Base-by-base conservation (phyloP, 164 flowering plant genomes). In the Chloranthus sessilifolius region DNA sequence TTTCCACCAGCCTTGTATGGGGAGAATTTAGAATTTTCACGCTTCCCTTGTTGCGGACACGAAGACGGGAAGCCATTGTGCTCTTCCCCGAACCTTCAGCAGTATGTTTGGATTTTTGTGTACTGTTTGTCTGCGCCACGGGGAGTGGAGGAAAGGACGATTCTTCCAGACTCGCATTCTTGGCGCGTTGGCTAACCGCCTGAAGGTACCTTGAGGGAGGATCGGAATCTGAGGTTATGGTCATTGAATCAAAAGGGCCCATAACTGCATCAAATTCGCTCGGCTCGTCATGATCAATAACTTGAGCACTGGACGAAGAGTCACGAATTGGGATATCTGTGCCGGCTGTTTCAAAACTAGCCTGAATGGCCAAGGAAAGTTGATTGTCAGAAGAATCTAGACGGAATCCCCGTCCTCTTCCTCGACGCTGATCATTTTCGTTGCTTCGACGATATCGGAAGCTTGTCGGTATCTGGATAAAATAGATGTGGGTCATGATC, bases 131-230 rank as follows among this genome's bases (percentile, higher is more conserved):
- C 20, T 83, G 47, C 12, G 62, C 75, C 43, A 23, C 30, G 22
- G 82, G 40, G 3, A 94, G 89, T 1, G 97, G 95, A 51, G 95
- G 99, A 53, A 94, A 94, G 5, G 79, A 73, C 53, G 95, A 80
- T 50, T 79, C 88, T 67, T 55, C 74, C 12, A 94, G 70, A 51
- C 69, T 56, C 16, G 40, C 45, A 50, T 37, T 68, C 53, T 69
- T 62, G 7, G 83, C 64, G 30, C 48, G 61, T 10, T 69, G 78
- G 8, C 82, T 68, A 47, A 78, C 56, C 15, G 97, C 99, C 58
- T 84, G 79, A 58, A 43, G 89, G 64, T 92, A 92, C 54, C 94
- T 77, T 3, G 84, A 69, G 47, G 92, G 24, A 12, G 47, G 42
- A 59, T 83, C 95, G 31, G 70, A 52, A 60, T 82, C 92, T 22